Conservation (phyloP, 2,329 filamentous ascomycete genomes). For the Trichophyton equinum region DNA sequence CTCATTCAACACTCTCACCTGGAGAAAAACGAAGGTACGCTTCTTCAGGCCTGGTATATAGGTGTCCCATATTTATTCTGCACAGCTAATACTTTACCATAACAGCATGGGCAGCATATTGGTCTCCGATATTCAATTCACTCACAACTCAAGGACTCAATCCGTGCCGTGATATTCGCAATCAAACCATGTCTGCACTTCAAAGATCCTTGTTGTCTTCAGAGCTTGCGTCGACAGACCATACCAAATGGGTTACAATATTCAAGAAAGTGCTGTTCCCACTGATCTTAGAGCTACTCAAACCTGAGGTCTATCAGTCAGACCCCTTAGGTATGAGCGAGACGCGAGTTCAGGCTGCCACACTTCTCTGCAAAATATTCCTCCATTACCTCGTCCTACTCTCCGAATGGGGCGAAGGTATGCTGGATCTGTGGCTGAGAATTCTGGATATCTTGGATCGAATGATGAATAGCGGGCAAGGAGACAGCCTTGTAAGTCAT, state of each 20-base stretch:
- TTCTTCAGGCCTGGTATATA: not conserved
- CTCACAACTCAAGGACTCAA: conserved; percentile 86
- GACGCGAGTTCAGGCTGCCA: conserved; percentile 82
- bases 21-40: conserved; percentile 65
- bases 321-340: conserved; percentile 92
- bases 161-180: conserved; percentile 81
- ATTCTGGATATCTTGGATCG: conserved; percentile 93
- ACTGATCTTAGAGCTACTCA: conserved; percentile 71
- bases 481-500: conserved; percentile 64
- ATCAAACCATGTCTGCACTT: conserved; percentile 73
- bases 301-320: conserved; percentile 85
- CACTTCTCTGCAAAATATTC: conserved; percentile 87
- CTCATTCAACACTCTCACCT: conserved; percentile 90
- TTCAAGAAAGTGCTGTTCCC: conserved; percentile 92
- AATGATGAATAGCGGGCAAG: conserved; percentile 88
- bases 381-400: conserved; percentile 81
- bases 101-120: conserved; percentile 92
- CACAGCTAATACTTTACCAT: conserved; percentile 15
- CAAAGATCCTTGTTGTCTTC: conserved; percentile 77
- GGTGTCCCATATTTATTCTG: not conserved
- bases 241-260: conserved; percentile 88
- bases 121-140: conserved; percentile 86
- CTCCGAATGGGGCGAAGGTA: conserved; percentile 64
- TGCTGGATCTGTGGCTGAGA: conserved; percentile 82
- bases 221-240: conserved; percentile 67